Evolutionary conservation across 179 eudicot genomes (phyloP).

Genomic region (Vitellaria paradoxa): DNA sequence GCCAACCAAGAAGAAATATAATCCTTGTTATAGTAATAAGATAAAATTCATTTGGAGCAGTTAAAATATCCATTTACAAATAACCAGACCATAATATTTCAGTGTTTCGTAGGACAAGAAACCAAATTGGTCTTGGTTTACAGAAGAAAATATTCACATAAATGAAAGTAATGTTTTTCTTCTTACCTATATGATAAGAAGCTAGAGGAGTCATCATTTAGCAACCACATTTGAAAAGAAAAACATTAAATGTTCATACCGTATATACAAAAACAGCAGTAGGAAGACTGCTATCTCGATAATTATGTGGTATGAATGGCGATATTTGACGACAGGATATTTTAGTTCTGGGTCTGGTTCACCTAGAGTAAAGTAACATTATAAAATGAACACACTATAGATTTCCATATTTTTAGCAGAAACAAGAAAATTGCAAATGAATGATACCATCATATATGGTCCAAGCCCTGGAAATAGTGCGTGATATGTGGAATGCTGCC

Average conservation of each 20-base stretch:
- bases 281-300: constrained; percentile 96
- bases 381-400: background rate
- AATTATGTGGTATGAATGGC: constrained; percentile 95
- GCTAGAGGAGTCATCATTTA: background rate
- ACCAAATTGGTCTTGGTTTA: too few relatives aligned
- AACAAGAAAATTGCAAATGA: background rate
- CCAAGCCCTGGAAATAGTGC: constrained; percentile 99
- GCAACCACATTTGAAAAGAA: background rate
- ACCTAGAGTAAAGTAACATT: constrained; percentile 39
- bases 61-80: too few relatives aligned
- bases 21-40: too few relatives aligned
- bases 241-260: constrained; percentile 36
- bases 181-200: background rate
- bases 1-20: too few relatives aligned
- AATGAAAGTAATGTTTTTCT: background rate
- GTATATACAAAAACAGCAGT: constrained; percentile 93
- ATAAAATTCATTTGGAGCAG: too few relatives aligned
- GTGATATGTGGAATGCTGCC: constrained; percentile 98
- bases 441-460: constrained; percentile 87
- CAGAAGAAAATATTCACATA: too few relatives aligned
- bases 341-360: constrained; percentile 99
- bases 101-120: too few relatives aligned
- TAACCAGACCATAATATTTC: too few relatives aligned
- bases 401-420: background rate
- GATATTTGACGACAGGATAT: constrained; percentile 98